phyloP scores from a whole-genome alignment of 805 yeast species.

The Ogataea pini region DNA sequence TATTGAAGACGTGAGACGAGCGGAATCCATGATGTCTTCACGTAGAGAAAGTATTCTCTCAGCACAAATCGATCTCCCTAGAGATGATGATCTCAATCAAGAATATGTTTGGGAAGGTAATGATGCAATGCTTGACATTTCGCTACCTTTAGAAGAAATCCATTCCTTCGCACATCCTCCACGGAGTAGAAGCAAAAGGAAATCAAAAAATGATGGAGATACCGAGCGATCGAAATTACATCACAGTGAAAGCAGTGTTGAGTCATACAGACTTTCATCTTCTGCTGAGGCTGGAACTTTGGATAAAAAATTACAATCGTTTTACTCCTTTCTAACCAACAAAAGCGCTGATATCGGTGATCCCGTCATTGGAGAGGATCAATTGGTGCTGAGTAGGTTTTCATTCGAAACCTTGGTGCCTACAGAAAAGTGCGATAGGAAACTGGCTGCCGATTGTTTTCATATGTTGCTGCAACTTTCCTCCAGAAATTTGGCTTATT shows the following conservation, averaged over 20 bases:
- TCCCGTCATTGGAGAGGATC: slow-evolving; percentile 4
- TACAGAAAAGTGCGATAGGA: slow-evolving; percentile 9
- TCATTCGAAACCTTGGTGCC: slow-evolving; percentile 18
- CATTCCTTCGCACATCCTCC: neutral
- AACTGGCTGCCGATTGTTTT: slow-evolving; percentile 23
- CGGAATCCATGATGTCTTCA: slow-evolving; percentile 13
- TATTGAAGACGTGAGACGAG: slow-evolving; percentile 31
- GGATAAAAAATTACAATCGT: slow-evolving; percentile 7
- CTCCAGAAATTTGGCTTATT: slow-evolving; percentile 14
- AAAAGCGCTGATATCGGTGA: slow-evolving; percentile 9
- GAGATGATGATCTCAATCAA: slow-evolving; percentile 1
- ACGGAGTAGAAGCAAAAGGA: slow-evolving; percentile 8
- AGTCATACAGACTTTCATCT: slow-evolving; percentile 1
- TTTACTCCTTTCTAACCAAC: slow-evolving; percentile 9
- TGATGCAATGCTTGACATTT: slow-evolving; percentile 25
- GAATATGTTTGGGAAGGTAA: slow-evolving; percentile 19
- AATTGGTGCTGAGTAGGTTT: slow-evolving; percentile 12
- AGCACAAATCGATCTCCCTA: slow-evolving; percentile 13
- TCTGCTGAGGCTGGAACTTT: slow-evolving; percentile 4
- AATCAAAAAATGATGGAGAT: neutral
- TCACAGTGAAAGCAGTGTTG: neutral
- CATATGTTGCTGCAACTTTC: slow-evolving; percentile 23
- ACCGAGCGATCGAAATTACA: slow-evolving; percentile 1
- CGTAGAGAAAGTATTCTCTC: slow-evolving; percentile 19
- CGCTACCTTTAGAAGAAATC: slow-evolving; percentile 6